A percentile compares a stretch with the other conserved stretches of the same genome.
Evolutionary conservation across 2,329 filamentous ascomycete species (phyloP).

Genomic region (Thyridium curvatum): DNA sequence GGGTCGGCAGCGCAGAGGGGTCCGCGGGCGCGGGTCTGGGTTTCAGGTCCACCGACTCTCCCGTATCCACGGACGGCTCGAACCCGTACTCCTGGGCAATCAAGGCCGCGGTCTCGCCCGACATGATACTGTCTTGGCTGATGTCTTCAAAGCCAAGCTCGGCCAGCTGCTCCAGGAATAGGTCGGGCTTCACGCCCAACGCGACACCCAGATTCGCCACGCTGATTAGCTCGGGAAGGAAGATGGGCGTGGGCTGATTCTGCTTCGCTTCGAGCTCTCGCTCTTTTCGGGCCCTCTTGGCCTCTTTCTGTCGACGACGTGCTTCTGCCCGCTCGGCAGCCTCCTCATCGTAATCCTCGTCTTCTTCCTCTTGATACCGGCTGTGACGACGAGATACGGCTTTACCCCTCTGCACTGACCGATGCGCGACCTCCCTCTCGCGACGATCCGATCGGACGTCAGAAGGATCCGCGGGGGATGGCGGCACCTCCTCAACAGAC

Average conservation of each 20-base stretch:
- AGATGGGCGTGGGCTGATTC: constrained; percentile 50
- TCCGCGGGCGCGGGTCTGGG: constrained; percentile 65
- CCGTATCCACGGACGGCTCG: constrained; percentile 70
- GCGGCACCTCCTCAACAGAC: too few species aligned
- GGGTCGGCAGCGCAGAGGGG: constrained; percentile 57
- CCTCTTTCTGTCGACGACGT: constrained; percentile 32
- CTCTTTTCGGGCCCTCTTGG: constrained; percentile 32
- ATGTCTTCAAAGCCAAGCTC: constrained; percentile 88
- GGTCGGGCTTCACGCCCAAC: constrained; percentile 61
- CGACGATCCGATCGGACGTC: too few species aligned
- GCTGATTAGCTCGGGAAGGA: constrained; percentile 85
- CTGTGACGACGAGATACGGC: neutral
- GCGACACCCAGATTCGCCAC: constrained; percentile 75
- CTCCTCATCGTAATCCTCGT: constrained; percentile 34
- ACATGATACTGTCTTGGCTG: constrained; percentile 76
- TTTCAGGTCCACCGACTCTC: constrained; percentile 62
- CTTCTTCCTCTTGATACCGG: constrained; percentile 15
- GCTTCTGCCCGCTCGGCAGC: constrained; percentile 26
- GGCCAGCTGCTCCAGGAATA: constrained; percentile 70
- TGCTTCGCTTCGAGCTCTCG: constrained; percentile 29
- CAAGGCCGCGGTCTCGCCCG: constrained; percentile 82
- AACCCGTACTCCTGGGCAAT: constrained; percentile 91
- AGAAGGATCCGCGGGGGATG: too few species aligned
- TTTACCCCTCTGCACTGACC: constrained; percentile 2
- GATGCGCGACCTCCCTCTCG: too few species aligned